Conservation (phyloP, 2,329 filamentous ascomycete genomes). For the Fusarium circinatum region DNA sequence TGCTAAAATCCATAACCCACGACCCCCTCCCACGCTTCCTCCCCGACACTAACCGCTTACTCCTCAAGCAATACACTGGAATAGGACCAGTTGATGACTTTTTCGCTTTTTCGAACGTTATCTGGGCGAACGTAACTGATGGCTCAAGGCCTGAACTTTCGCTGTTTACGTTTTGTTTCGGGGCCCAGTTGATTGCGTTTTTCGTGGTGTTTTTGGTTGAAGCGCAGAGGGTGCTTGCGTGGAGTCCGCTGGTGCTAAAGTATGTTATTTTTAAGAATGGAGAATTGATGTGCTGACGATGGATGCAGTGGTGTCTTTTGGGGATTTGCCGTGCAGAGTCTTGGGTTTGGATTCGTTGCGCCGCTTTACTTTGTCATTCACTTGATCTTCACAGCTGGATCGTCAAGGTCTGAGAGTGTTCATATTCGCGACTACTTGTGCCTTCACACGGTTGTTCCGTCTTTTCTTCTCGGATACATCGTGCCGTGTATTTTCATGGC, state of each 20-base stretch:
- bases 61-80: constrained; percentile 36
- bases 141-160: constrained; percentile 37
- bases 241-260: constrained; percentile 34
- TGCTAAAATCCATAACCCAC: constrained; percentile 18
- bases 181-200: constrained; percentile 30
- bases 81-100: constrained; percentile 29
- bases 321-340: constrained; percentile 32
- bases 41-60: constrained; percentile 28
- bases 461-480: constrained; percentile 39
- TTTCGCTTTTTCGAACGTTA: constrained; percentile 29
- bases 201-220: constrained; percentile 38
- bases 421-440: constrained; percentile 31
- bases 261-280: background rate
- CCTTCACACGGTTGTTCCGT: constrained; percentile 32
- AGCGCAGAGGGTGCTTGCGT: constrained; percentile 18
- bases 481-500: constrained; percentile 28
- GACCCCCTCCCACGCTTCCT: constrained; percentile 33
- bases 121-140: constrained; percentile 40
- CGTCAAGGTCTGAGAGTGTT: constrained; percentile 10
- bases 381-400: constrained; percentile 30
- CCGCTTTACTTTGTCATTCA: constrained; percentile 38
- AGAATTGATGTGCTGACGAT: background rate
- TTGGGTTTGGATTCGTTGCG: constrained; percentile 39
- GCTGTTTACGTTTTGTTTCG: constrained; percentile 39
- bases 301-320: constrained; percentile 37